These are phyloP conservation scores for Elsinoe necatrix DNA, from an alignment of 2,329 filamentous ascomycete genomes.

Conservation along the genomic window DNA sequence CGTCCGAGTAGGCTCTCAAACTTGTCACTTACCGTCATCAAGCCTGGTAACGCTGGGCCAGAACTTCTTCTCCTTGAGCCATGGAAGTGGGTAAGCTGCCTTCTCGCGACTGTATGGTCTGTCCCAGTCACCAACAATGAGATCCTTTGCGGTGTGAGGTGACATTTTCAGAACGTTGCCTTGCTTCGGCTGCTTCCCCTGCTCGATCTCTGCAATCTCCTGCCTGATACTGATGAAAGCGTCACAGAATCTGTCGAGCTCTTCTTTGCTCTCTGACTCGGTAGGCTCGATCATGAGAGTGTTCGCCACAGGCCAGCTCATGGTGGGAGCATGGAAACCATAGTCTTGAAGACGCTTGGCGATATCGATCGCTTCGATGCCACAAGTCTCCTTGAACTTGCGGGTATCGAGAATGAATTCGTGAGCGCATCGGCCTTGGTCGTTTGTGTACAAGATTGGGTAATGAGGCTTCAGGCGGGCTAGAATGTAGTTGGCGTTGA, in stretches of 20 bases:
- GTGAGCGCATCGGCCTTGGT: conserved; percentile 79
- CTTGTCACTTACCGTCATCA: conserved; percentile 65
- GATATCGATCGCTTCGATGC: conserved; percentile 86
- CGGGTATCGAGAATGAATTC: conserved; percentile 93
- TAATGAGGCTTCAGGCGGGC: conserved; percentile 79
- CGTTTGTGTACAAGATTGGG: conserved; percentile 87
- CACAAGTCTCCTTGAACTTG: conserved; percentile 71
- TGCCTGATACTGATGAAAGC: conserved; percentile 76
- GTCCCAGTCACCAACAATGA: conserved; percentile 70
- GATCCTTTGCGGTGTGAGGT: conserved; percentile 75
- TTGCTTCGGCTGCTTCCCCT: conserved; percentile 63
- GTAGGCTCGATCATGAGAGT: conserved; percentile 98
- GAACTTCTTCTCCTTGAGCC: conserved; percentile 90
- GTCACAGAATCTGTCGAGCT: conserved; percentile 88
- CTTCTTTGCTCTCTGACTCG: conserved; percentile 82
- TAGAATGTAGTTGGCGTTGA: conserved; percentile 96
- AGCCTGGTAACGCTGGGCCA: conserved; percentile 83
- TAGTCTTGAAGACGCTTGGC: conserved; percentile 96
- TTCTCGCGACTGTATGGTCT: conserved; percentile 71
- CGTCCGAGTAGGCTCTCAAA: conserved; percentile 13
- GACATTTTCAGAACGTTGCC: conserved; percentile 83
- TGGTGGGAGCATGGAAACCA: conserved; percentile 93
- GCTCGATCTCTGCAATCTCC: conserved; percentile 78
- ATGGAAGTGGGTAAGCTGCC: conserved; percentile 79
- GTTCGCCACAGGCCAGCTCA: conserved; percentile 92